A percentile compares a stretch with the other conserved stretches of the same genome.
Conservation (phyloP, 108 stramenopile genomes). For the Nitzschia sp. region DNA sequence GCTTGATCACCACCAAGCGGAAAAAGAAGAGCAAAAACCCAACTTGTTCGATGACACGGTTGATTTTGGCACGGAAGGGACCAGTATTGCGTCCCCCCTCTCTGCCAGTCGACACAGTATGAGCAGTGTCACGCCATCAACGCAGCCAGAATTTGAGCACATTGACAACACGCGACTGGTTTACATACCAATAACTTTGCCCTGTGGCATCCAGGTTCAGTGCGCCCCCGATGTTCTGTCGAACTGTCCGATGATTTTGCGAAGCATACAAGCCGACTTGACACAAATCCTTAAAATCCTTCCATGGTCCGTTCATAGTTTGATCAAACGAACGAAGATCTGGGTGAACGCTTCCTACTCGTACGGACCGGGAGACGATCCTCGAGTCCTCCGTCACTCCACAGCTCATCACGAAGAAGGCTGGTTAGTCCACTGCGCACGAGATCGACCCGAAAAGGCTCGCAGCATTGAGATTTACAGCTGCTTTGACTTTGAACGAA, state of each 20-base stretch:
- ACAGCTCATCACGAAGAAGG: conserved; percentile 73
- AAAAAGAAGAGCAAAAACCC: background rate
- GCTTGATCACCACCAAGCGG: background rate
- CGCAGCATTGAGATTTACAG: conserved; percentile 80
- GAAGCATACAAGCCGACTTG: conserved; percentile 63
- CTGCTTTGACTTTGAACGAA: conserved; percentile 59
- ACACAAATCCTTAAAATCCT: conserved; percentile 48
- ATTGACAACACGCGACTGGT: conserved; percentile 65
- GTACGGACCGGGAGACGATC: conserved; percentile 58
- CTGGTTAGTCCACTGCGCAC: conserved; percentile 69
- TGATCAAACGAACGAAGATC: conserved; percentile 66
- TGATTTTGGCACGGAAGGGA: conserved; percentile 13
- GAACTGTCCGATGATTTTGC: conserved; percentile 51
- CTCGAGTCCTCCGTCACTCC: conserved; percentile 54
- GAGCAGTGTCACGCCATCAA: background rate
- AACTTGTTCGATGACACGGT: conserved; percentile 14
- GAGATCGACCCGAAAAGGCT: conserved; percentile 67
- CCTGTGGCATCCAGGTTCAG: conserved; percentile 52
- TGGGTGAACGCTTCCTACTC: conserved; percentile 73
- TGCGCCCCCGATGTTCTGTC: conserved; percentile 62
- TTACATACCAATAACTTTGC: conserved; percentile 56
- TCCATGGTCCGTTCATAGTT: conserved; percentile 52
- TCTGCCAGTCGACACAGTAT: background rate
- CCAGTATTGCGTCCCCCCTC: background rate
- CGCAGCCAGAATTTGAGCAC: background rate